These are phyloP conservation scores for Coniochaeta sp. DNA, from an alignment of 2,329 filamentous ascomycete species.

Conservation along the genomic window DNA sequence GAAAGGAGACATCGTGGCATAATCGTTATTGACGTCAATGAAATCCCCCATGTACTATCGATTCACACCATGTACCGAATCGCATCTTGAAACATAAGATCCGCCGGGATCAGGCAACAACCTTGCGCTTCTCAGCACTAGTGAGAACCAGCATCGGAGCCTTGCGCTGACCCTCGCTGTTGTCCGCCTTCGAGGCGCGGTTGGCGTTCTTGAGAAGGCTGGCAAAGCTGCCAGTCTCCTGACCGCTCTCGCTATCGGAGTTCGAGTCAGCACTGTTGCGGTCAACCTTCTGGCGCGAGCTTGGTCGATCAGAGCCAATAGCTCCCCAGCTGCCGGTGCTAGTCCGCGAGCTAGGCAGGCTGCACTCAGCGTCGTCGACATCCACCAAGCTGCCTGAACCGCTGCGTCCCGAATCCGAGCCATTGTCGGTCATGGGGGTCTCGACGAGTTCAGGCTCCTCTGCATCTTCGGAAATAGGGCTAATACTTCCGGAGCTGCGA, in stretches of 20 bases:
- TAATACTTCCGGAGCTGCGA: conserved; percentile 70
- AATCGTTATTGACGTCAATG: conserved; percentile 3
- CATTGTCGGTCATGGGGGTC: conserved; percentile 64
- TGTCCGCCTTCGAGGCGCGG: conserved; percentile 46
- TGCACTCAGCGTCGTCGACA: conserved; percentile 57
- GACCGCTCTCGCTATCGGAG: conserved; percentile 37
- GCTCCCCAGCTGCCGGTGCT: conserved; percentile 68
- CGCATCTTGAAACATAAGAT: neutral
- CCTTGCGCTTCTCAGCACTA: conserved; percentile 86
- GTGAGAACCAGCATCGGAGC: conserved; percentile 82
- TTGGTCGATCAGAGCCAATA: conserved; percentile 80
- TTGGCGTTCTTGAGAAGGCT: conserved; percentile 57
- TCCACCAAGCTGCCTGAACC: conserved; percentile 69
- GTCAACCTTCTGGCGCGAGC: conserved; percentile 56
- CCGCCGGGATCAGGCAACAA: conserved; percentile 22
- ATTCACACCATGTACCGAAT: neutral
- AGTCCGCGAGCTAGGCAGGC: conserved; percentile 67
- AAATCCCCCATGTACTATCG: neutral
- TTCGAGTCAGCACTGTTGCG: conserved; percentile 55
- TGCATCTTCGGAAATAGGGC: conserved; percentile 76
- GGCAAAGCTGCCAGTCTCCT: conserved; percentile 53
- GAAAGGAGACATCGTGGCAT: conserved; percentile 1
- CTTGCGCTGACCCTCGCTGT: conserved; percentile 61
- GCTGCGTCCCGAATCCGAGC: conserved; percentile 63
- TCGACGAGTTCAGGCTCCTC: conserved; percentile 47